Percentiles rank a stretch among this genome's conserved stretches.
Conservation (phyloP, 345 rosid species). For the Hibiscus syriacus region DNA sequence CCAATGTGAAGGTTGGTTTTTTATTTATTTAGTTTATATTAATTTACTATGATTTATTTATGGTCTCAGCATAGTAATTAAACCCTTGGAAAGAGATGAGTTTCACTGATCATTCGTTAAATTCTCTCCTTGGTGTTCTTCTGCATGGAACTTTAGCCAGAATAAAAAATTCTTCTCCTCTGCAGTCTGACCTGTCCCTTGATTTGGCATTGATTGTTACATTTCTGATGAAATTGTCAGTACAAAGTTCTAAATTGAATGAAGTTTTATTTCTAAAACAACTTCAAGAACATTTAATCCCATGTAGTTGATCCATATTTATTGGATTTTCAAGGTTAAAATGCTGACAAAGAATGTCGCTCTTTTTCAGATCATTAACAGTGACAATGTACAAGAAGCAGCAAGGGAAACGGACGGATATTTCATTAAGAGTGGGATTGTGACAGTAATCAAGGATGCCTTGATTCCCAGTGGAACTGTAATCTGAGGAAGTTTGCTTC, state of each 20-base stretch:
- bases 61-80: neutral
- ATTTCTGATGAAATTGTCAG: neutral
- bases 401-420: constrained; percentile 94
- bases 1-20: constrained; percentile 60
- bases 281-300: neutral
- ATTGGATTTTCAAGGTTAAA: neutral
- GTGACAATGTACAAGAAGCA: constrained; percentile 88
- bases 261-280: neutral
- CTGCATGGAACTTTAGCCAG: neutral
- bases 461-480: constrained; percentile 87
- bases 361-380: constrained; percentile 59
- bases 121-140: neutral
- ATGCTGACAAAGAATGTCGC: neutral
- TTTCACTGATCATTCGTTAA: neutral
- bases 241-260: no score
- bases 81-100: neutral
- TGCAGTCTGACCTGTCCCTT: neutral
- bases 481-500: constrained; percentile 23
- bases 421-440: constrained; percentile 95
- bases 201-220: neutral
- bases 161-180: neutral
- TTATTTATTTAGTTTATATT: neutral
- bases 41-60: neutral
- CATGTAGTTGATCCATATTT: neutral
- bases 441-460: constrained; percentile 89